Evolutionary conservation across 116 monocot genomes (phyloP).

Genomic region (Trichopus zeylanicus): DNA sequence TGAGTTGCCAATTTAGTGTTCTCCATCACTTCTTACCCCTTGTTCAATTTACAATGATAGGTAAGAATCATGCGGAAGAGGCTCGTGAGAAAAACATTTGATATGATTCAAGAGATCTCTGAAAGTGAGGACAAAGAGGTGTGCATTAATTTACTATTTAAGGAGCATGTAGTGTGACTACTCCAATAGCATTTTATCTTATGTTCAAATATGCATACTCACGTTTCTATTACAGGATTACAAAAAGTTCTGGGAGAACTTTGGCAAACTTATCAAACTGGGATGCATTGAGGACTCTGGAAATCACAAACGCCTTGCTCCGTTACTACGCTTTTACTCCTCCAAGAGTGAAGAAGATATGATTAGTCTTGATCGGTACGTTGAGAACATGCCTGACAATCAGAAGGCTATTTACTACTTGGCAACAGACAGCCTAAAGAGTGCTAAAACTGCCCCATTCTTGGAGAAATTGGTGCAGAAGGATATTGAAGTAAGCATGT

Average conservation of each 20-base stretch:
- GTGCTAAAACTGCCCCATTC: constrained; percentile 93
- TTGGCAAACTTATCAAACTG: constrained; percentile 90
- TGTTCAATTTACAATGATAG: too few relatives aligned
- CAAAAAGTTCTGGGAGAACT: constrained; percentile 97
- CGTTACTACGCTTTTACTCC: constrained; percentile 75
- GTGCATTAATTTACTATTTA: background rate
- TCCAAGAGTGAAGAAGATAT: constrained; percentile 77
- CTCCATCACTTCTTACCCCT: too few relatives aligned
- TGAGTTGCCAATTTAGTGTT: background rate
- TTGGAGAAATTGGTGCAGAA: constrained; percentile 86
- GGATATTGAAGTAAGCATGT: constrained; percentile 66
- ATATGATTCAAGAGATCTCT: constrained; percentile 95
- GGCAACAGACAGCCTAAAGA: constrained; percentile 89
- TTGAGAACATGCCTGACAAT: constrained; percentile 85
- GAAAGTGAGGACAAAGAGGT: constrained; percentile 91
- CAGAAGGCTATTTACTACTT: constrained; percentile 94
- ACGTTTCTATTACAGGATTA: constrained; percentile 78
- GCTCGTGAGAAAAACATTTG: constrained; percentile 96
- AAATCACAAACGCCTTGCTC: constrained; percentile 84
- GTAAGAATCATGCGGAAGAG: constrained; percentile 97
- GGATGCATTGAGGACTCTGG: constrained; percentile 96
- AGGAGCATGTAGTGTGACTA: background rate
- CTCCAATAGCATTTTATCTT: background rate
- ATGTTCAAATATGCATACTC: too few relatives aligned
- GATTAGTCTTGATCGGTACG: constrained; percentile 86